Percentiles rank a stretch among this genome's conserved stretches.
Evolutionary conservation across 495 filamentous ascomycete genomes (phyloP).

Genomic region (Barbatosphaeria neglecta): DNA sequence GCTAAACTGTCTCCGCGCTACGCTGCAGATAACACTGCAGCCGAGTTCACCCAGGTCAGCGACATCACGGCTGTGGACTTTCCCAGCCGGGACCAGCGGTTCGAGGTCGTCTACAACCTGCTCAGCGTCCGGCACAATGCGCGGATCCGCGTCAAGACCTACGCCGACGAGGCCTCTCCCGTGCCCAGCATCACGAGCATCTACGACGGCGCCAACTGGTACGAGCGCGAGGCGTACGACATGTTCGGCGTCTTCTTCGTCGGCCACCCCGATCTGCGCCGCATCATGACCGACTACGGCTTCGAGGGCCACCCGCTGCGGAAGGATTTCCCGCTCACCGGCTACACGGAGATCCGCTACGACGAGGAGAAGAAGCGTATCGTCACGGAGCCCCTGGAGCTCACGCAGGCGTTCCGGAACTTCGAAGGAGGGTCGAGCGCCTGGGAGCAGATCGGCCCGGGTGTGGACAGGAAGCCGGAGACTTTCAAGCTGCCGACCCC

Average conservation of each 20-base stretch:
- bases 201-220: constrained; percentile 97
- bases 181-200: constrained; percentile 78
- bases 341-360: constrained; percentile 96
- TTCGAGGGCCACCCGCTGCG: constrained; percentile 96
- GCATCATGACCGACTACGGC: constrained; percentile 99
- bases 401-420: constrained; percentile 98
- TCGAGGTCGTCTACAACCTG: constrained; percentile 97
- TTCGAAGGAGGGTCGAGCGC: constrained; percentile 76
- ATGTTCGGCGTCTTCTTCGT: constrained; percentile 96
- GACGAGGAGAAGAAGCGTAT: constrained; percentile 99
- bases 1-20: too few relatives aligned
- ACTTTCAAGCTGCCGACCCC: constrained; percentile 90
- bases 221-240: constrained; percentile 95
- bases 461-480: constrained; percentile 69
- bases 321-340: constrained; percentile 97
- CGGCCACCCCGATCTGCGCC: constrained; percentile 87
- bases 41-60: constrained; percentile 87
- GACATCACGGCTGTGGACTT: constrained; percentile 94
- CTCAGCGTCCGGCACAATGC: constrained; percentile 93
- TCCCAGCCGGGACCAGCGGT: constrained; percentile 84
- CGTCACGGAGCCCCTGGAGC: constrained; percentile 90
- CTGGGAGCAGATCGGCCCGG: constrained; percentile 87
- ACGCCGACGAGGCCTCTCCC: constrained; percentile 91
- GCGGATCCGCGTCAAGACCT: constrained; percentile 96
- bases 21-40: constrained; percentile 67